A percentile compares a stretch with the other conserved stretches of the same genome.
phyloP scores from a whole-genome alignment of 1,139 yeast genomes.

The Candida albicans region DNA sequence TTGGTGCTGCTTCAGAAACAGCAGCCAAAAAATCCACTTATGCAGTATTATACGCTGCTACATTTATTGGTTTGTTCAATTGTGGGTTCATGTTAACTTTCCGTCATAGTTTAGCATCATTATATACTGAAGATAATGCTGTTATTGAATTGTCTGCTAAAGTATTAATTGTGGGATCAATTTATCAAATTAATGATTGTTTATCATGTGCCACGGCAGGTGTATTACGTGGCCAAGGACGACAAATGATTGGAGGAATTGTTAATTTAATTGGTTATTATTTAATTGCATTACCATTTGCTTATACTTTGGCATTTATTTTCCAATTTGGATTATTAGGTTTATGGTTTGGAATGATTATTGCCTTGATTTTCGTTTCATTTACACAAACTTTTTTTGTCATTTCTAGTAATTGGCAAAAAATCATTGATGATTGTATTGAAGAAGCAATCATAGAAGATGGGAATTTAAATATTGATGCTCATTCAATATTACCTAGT shows the following conservation, averaged over 20 bases:
- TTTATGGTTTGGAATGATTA: constrained; percentile 62
- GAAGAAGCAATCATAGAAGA: constrained; percentile 43
- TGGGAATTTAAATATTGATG: constrained; percentile 30
- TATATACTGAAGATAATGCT: constrained; percentile 50
- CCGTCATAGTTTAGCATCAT: constrained; percentile 41
- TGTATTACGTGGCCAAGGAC: constrained; percentile 64
- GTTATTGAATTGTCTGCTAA: constrained; percentile 53
- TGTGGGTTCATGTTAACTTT: constrained; percentile 37
- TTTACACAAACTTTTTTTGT: constrained; percentile 48
- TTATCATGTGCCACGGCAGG: constrained; percentile 59
- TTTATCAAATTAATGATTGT: constrained; percentile 60
- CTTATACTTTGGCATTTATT: constrained; percentile 53
- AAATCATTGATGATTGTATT: constrained; percentile 44
- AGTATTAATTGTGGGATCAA: constrained; percentile 55
- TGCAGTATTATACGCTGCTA: constrained; percentile 43
- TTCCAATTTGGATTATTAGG: constrained; percentile 49
- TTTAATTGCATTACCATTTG: constrained; percentile 57
- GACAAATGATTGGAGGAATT: constrained; percentile 65
- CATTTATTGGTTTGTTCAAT: constrained; percentile 44
- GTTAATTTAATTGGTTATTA: constrained; percentile 59
- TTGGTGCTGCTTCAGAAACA: constrained; percentile 65
- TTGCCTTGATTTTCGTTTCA: constrained; percentile 52
- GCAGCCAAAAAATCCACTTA: constrained; percentile 46
- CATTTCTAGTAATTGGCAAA: constrained; percentile 55
- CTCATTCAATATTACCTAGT: constrained; percentile 35